Evolutionary conservation across 208 protist genomes (phyloP).

Genomic region (Leishmania lainsoni): DNA sequence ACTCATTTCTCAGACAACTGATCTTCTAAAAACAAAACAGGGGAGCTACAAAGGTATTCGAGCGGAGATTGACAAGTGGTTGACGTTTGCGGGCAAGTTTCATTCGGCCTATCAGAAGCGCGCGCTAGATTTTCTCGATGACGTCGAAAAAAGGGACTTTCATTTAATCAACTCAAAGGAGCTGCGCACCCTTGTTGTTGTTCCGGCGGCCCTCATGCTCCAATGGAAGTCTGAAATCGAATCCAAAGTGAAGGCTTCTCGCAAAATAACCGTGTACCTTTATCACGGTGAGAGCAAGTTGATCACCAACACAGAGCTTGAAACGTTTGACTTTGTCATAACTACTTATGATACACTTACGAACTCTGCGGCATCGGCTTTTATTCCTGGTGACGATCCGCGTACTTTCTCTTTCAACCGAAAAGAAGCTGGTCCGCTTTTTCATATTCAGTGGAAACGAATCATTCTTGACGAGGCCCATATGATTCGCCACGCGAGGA

Average conservation of each 20-base stretch:
- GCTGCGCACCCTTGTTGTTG: slow-evolving; percentile 91
- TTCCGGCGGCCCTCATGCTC: slow-evolving; percentile 90
- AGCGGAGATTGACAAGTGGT: slow-evolving; percentile 81
- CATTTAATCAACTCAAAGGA: slow-evolving; percentile 81
- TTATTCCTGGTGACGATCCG: slow-evolving; percentile 68
- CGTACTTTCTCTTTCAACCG: slow-evolving; percentile 60
- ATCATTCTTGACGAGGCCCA: slow-evolving; percentile 96
- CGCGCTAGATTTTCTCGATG: slow-evolving; percentile 74
- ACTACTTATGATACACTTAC: slow-evolving; percentile 93
- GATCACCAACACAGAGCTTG: slow-evolving; percentile 72
- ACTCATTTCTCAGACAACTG: slow-evolving; percentile 50
- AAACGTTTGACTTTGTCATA: slow-evolving; percentile 92
- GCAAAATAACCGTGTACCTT: slow-evolving; percentile 65
- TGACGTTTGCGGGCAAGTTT: slow-evolving; percentile 84
- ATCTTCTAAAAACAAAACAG: slow-evolving; percentile 27
- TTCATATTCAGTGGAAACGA: slow-evolving; percentile 91
- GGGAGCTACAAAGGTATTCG: slow-evolving; percentile 37
- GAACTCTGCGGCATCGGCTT: slow-evolving; percentile 58
- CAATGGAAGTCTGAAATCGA: slow-evolving; percentile 94
- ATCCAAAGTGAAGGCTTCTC: slow-evolving; percentile 60
- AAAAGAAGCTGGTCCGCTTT: slow-evolving; percentile 76
- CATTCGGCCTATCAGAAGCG: slow-evolving; percentile 77
- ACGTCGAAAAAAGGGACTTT: slow-evolving; percentile 78
- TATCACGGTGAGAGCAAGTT: slow-evolving; percentile 85
- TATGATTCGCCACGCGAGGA: slow-evolving; percentile 90